Conservation (phyloP, 2,329 filamentous ascomycete species). For the Fusarium algeriense region DNA sequence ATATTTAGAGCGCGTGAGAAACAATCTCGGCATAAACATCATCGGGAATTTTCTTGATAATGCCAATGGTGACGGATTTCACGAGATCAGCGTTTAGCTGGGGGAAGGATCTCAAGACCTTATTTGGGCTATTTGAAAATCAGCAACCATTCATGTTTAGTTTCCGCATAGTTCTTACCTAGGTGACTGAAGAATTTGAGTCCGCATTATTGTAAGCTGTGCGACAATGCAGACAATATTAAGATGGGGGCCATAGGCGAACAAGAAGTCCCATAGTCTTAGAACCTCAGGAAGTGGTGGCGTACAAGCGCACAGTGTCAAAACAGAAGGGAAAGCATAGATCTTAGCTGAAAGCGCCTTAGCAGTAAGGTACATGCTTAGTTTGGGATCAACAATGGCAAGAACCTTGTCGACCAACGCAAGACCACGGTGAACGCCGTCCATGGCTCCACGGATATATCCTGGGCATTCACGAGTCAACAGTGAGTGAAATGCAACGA, state of each 20-base stretch:
- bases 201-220: constrained; percentile 88
- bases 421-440: constrained; percentile 93
- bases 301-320: constrained; percentile 95
- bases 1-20: constrained; percentile 77
- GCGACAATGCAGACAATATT: constrained; percentile 98
- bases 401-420: constrained; percentile 92
- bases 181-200: constrained; percentile 83
- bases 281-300: constrained; percentile 94
- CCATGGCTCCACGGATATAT: constrained; percentile 96
- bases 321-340: constrained; percentile 94
- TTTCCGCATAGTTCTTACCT: constrained; percentile 67
- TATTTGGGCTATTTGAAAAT: constrained; percentile 79
- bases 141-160: constrained; percentile 25
- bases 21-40: constrained; percentile 93
- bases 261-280: constrained; percentile 95
- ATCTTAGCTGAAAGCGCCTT: constrained; percentile 93
- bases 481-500: constrained; percentile 88
- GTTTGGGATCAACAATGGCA: constrained; percentile 88
- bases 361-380: constrained; percentile 84
- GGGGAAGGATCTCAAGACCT: constrained; percentile 88
- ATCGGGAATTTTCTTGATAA: constrained; percentile 90
- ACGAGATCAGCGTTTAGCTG: constrained; percentile 85
- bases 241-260: constrained; percentile 93
- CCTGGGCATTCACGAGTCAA: constrained; percentile 90
- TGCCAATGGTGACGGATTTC: constrained; percentile 85